These are phyloP conservation scores for Colletotrichum magnum DNA, from an alignment of 2,329 filamentous ascomycete genomes.

Conservation along the genomic window DNA sequence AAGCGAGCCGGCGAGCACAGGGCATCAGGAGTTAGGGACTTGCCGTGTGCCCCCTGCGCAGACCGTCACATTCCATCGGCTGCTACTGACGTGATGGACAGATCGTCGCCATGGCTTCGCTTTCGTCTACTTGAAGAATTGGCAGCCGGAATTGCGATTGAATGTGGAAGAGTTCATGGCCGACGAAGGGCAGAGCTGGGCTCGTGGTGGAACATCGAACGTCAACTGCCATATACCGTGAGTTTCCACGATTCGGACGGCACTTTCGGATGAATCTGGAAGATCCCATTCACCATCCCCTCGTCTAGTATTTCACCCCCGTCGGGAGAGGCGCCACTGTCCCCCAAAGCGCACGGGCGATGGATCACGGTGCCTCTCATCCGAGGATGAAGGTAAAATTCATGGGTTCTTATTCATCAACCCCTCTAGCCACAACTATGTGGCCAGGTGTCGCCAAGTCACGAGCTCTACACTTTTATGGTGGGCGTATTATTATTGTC, in stretches of 20 bases:
- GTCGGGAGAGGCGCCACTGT: too few species aligned
- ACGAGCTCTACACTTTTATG: too few species aligned
- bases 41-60: background rate
- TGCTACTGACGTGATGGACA: background rate
- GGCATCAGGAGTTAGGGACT: background rate
- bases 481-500: too few species aligned
- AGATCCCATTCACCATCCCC: too few species aligned
- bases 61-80: background rate
- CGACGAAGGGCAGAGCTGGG: too few species aligned
- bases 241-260: background rate
- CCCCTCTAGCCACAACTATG: too few species aligned
- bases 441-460: too few species aligned
- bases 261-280: background rate
- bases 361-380: too few species aligned
- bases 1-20: background rate
- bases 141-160: background rate
- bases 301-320: too few species aligned
- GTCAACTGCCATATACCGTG: accelerated
- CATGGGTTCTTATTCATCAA: too few species aligned
- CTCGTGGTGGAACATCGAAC: background rate
- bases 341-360: too few species aligned
- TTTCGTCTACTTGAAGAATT: background rate
- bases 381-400: too few species aligned
- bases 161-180: background rate
- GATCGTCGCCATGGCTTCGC: background rate